phyloP scores from a whole-genome alignment of 2,329 filamentous ascomycete genomes.

The Septoria petroselini region DNA sequence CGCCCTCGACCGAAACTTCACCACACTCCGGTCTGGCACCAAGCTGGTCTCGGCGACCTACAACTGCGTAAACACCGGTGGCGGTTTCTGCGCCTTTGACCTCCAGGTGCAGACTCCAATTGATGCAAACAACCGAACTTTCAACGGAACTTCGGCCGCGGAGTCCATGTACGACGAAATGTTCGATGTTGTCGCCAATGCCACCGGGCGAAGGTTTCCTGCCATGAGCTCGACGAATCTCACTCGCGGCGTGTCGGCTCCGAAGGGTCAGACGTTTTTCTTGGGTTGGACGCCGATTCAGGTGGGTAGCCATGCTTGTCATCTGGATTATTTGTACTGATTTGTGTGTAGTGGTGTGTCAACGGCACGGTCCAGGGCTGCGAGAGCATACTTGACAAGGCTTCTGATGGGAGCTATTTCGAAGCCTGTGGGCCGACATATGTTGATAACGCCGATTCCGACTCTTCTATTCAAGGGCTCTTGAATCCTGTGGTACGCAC shows the following conservation, averaged over 20 bases:
- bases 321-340: neutral
- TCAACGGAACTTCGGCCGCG: slow-evolving; percentile 19
- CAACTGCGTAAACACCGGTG: neutral
- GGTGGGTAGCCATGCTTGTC: slow-evolving; percentile 4
- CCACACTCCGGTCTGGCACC: neutral
- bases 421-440: slow-evolving; percentile 20
- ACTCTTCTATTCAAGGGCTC: slow-evolving; percentile 1
- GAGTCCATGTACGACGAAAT: slow-evolving; percentile 18
- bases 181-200: slow-evolving; percentile 16
- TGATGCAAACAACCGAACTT: slow-evolving; percentile 17
- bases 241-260: neutral
- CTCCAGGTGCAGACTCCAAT: slow-evolving; percentile 9
- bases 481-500: slow-evolving; percentile 4
- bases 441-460: slow-evolving; percentile 9
- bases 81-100: neutral
- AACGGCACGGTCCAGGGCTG: slow-evolving; percentile 19
- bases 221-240: slow-evolving; percentile 17
- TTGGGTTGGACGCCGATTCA: slow-evolving; percentile 5
- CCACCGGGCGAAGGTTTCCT: slow-evolving; percentile 10
- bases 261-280: neutral
- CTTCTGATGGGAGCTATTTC: slow-evolving; percentile 8
- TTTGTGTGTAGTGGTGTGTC: slow-evolving; percentile 10
- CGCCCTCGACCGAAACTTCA: slow-evolving; percentile 9
- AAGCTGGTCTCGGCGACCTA: neutral
- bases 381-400: slow-evolving; percentile 9